phyloP scores from a whole-genome alignment of 116 monocot species.

The Cymodocea nodosa region DNA sequence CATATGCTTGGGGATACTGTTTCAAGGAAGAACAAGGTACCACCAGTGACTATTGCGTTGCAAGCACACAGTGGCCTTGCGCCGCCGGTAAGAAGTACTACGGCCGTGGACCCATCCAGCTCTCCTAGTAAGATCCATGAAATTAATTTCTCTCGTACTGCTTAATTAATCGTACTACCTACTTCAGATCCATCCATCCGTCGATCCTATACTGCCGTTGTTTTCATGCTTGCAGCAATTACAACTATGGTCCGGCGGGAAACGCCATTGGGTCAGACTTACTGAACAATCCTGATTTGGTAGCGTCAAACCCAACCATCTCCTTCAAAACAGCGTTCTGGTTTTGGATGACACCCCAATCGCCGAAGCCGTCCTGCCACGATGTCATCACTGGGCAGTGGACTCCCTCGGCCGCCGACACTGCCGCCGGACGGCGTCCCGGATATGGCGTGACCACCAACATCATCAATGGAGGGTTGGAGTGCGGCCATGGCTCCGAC shows the following conservation, averaged over 20 bases:
- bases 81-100: conserved; percentile 26
- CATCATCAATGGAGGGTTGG: conserved; percentile 54
- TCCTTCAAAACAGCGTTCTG: conserved; percentile 62
- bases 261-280: conserved; percentile 1
- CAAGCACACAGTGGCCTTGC: conserved; percentile 22
- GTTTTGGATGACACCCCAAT: conserved; percentile 76
- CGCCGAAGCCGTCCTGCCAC: conserved; percentile 56
- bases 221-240: conserved; percentile 10
- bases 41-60: conserved; percentile 8
- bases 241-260: conserved; percentile 38
- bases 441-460: conserved; percentile 55
- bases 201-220: too few relatives aligned
- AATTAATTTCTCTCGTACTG: too few relatives aligned
- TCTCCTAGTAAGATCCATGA: conserved; percentile 10
- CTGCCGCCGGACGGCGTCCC: conserved; percentile 24
- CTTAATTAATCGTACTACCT: too few relatives aligned
- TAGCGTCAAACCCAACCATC: conserved; percentile 22
- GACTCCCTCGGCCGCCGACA: conserved; percentile 32
- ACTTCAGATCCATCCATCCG: too few relatives aligned
- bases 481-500: conserved; percentile 31
- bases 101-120: conserved; percentile 31
- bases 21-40: conserved; percentile 11
- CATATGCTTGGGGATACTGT: conserved; percentile 38
- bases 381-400: conserved; percentile 50
- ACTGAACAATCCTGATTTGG: conserved; percentile 24